Evolutionary conservation across 2,329 filamentous ascomycete genomes (phyloP).

Genomic region (Fusarium sp.): DNA sequence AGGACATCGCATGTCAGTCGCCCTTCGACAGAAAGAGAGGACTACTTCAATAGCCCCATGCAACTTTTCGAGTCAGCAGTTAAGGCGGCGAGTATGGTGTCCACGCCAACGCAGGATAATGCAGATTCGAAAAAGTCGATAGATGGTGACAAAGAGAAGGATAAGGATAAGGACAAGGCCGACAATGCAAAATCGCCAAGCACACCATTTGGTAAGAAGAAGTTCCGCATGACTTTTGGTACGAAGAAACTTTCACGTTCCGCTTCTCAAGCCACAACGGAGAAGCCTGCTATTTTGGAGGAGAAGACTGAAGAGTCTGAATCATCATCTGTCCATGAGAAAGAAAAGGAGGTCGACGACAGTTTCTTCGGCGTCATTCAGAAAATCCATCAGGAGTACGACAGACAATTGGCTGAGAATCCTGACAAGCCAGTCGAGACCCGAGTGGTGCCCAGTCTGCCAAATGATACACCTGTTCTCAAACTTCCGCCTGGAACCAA

Average conservation of each 20-base stretch:
- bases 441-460: conserved; percentile 74
- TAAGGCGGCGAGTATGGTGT: conserved; percentile 62
- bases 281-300: conserved; percentile 79
- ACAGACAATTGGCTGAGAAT: conserved; percentile 70
- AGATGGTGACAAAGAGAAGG: conserved; percentile 61
- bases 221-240: conserved; percentile 85
- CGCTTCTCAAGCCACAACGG: conserved; percentile 67
- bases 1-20: conserved; percentile 67
- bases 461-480: conserved; percentile 80
- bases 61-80: conserved; percentile 60
- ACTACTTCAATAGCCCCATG: conserved; percentile 81
- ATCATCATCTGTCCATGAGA: conserved; percentile 73
- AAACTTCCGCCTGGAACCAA: conserved; percentile 76
- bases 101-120: conserved; percentile 58
- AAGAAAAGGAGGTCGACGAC: conserved; percentile 80
- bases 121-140: conserved; percentile 63
- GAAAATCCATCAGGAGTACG: conserved; percentile 78
- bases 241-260: conserved; percentile 86
- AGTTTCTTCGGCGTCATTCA: conserved; percentile 79
- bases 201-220: conserved; percentile 85
- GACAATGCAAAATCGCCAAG: conserved; percentile 68
- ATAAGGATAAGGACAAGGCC: conserved; percentile 59
- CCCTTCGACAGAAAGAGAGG: conserved; percentile 73
- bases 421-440: conserved; percentile 69
- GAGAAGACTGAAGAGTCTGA: conserved; percentile 80